phyloP scores from a whole-genome alignment of 2,329 filamentous ascomycete species.

The Beauveria sp. region DNA sequence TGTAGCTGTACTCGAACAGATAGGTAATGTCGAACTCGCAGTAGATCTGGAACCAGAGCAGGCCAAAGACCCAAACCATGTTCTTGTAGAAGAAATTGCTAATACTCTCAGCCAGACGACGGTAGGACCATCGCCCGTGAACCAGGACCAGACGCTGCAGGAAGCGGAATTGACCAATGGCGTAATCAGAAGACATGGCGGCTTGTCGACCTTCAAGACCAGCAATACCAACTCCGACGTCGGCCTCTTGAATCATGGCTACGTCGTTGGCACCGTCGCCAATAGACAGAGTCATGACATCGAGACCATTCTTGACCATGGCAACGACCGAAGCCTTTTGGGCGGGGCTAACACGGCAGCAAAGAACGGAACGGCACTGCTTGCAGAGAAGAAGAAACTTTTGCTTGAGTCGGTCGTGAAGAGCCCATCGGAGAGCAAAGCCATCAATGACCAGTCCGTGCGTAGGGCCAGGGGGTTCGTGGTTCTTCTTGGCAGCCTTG shows the following conservation, averaged over 20 bases:
- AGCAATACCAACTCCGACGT: conserved; percentile 93
- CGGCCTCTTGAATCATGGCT: conserved; percentile 95
- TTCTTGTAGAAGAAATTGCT: conserved; percentile 99
- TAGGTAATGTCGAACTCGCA: conserved; percentile 96
- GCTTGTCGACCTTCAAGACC: conserved; percentile 89
- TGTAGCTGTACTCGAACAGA: conserved; percentile 96
- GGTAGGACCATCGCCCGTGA: conserved; percentile 94
- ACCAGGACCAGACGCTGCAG: conserved; percentile 78
- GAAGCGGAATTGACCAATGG: conserved; percentile 89
- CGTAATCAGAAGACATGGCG: conserved; percentile 94
- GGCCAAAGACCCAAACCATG: conserved; percentile 90
- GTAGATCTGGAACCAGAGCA: conserved; percentile 97
- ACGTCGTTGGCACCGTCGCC: conserved; percentile 95
- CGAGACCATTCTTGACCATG: conserved; percentile 89
- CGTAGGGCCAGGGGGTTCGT: conserved; percentile 77
- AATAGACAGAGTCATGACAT: conserved; percentile 92
- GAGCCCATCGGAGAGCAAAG: conserved; percentile 81
- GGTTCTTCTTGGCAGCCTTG: conserved; percentile 67
- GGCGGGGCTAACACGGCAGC: conserved; percentile 91
- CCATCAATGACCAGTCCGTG: conserved; percentile 94
- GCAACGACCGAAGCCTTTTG: conserved; percentile 96
- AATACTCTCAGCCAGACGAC: conserved; percentile 83
- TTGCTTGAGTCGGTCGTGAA: conserved; percentile 75
- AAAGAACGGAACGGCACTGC: conserved; percentile 91
- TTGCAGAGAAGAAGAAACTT: conserved; percentile 95